Base-by-base conservation (phyloP, 495 filamentous ascomycete genomes). In the Hyaloscypha variabilis region DNA sequence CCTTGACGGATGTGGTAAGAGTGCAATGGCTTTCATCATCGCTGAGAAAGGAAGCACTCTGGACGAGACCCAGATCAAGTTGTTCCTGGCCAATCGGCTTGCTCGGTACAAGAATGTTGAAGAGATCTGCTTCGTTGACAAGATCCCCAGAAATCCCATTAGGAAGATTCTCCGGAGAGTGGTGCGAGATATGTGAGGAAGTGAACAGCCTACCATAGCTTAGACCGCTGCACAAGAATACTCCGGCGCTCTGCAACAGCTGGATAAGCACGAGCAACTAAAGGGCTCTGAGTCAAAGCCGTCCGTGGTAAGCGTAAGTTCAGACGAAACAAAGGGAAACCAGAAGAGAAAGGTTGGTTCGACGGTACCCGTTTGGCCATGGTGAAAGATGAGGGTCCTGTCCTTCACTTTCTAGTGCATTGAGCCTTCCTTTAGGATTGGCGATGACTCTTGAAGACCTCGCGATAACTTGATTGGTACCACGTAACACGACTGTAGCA, bases 141-240 rank as follows among this genome's bases (percentile, higher is more conserved):
- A 79, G 62, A 85, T 90, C 52, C 88, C 88, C n/a, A 89, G 90
- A 77, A 87, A 82, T 69, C 82, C 88, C 0, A 87, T 81, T 0
- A 92, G 92, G 54, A 96, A 96, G 77, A 91, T 94, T 62, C 72
- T 93, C 64, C 83, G 90, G 54, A 86, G 82, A 57, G 74, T 78
- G 8, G 78, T 94, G 62, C 81, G 86, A 11, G 65, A 67, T 39
- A 55, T 39, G 6, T 42, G 66, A 36, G 60, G 34, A 13, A 3
- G 8, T 34, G 31, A 34, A 13, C 8, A 34, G 13, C 31, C 31
- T 6, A 34, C 31, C 13, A 6, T 13, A 34, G 31, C 6, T 13
- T 13, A 34, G 13, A 34, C 31, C 0, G 31, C 31, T 34, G 31
- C 31, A 6, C 6, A 13, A 34, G 31, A 34, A 34, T 34, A 34